These are phyloP conservation scores for Xylariaceae sp. DNA, from an alignment of 2,329 filamentous ascomycete genomes.

Conservation along the genomic window DNA sequence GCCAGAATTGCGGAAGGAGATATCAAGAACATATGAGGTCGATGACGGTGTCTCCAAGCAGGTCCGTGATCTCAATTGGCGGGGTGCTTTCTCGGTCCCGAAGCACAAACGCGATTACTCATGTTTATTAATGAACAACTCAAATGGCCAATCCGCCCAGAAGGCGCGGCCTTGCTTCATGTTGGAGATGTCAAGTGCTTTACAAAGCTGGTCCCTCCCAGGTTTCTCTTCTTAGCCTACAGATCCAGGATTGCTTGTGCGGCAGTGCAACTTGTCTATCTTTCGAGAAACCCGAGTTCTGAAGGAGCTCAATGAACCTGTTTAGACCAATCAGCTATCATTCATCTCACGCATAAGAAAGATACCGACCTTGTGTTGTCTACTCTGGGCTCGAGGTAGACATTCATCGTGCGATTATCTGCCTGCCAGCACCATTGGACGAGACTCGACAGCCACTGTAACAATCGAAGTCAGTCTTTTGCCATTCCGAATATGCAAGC, in stretches of 20 bases:
- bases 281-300: conserved; percentile 73
- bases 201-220: conserved; percentile 65
- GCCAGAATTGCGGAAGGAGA: background rate
- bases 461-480: background rate
- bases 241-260: conserved; percentile 86
- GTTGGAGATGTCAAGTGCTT: conserved; percentile 1
- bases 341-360: background rate
- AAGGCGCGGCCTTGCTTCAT: background rate
- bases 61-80: background rate
- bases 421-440: conserved; percentile 80
- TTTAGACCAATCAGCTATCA: conserved; percentile 8
- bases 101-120: background rate
- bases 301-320: conserved; percentile 66
- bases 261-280: conserved; percentile 82
- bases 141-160: background rate
- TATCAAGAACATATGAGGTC: background rate
- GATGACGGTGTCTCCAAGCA: conserved; percentile 4
- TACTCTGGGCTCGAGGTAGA: conserved; percentile 83
- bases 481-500: background rate
- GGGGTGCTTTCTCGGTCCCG: conserved; percentile 5
- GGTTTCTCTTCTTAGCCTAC: conserved; percentile 71
- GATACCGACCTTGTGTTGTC: conserved; percentile 76
- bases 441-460: conserved; percentile 69
- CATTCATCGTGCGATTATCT: conserved; percentile 73
- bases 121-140: background rate